Percentiles rank a stretch among this genome's conserved stretches.
These are phyloP conservation scores for Nelumbo lutea DNA, from an alignment of 164 flowering plant species.

Conservation along the genomic window DNA sequence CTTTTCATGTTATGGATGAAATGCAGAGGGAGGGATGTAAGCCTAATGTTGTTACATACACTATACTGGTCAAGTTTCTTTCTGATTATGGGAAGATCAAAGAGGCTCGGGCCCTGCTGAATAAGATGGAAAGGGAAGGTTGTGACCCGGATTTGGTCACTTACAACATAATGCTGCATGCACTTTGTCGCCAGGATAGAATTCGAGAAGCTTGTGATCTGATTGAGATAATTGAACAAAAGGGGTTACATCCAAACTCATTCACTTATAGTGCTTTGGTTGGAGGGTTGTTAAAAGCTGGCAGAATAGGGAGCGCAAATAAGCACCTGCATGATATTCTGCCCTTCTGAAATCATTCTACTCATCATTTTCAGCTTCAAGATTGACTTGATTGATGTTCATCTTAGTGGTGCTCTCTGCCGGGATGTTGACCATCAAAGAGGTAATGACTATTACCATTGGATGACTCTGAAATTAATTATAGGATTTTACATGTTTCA, in stretches of 20 bases:
- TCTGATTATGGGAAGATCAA: constrained; percentile 22
- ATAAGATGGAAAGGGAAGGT: constrained; percentile 33
- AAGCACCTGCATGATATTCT: constrained; percentile 22
- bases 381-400: too few relatives aligned
- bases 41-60: constrained; percentile 43
- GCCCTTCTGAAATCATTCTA: not conserved
- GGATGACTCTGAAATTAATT: too few relatives aligned
- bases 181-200: constrained; percentile 25
- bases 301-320: constrained; percentile 20
- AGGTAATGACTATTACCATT: too few relatives aligned
- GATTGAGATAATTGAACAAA: constrained; percentile 22
- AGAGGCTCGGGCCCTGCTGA: constrained; percentile 15
- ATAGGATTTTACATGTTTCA: too few relatives aligned
- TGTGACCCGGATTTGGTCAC: constrained; percentile 43
- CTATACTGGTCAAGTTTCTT: constrained; percentile 22
- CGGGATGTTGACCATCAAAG: too few relatives aligned
- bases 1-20: constrained; percentile 24
- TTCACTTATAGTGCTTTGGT: constrained; percentile 40
- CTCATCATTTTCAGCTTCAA: too few relatives aligned
- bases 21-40: constrained; percentile 39
- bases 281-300: constrained; percentile 43
- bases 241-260: constrained; percentile 37
- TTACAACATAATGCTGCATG: constrained; percentile 45
- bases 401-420: too few relatives aligned
- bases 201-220: constrained; percentile 27